Conservation (phyloP, 73 alveolate genomes). For the Loxodes magnus region DNA sequence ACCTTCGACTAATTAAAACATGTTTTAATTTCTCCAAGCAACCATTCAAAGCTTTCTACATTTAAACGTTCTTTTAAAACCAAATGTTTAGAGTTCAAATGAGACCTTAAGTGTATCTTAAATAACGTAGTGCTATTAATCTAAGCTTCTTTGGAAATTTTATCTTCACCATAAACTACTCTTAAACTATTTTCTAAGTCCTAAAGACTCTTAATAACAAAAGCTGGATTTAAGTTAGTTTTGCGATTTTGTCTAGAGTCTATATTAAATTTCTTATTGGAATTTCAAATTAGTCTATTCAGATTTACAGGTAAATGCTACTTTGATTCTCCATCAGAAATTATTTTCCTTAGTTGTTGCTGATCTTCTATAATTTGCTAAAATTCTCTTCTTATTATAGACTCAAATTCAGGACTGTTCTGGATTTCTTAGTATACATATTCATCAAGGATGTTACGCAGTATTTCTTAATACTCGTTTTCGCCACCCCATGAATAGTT, state of each 20-base stretch:
- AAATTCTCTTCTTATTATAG: no score
- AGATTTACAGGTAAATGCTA: constrained; percentile 89
- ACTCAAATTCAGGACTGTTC: no score
- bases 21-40: constrained; percentile 82
- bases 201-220: constrained; percentile 32
- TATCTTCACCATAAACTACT: not conserved
- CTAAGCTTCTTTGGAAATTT: constrained; percentile 48
- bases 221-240: constrained; percentile 65
- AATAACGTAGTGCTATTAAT: constrained; percentile 66
- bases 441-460: no score
- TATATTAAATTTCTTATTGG: constrained; percentile 67
- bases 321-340: constrained; percentile 59
- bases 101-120: constrained; percentile 67
- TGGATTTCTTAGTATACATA: no score
- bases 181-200: not conserved
- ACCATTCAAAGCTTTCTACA: constrained; percentile 76
- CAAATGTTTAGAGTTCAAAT: constrained; percentile 27
- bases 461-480: no score
- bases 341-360: constrained; percentile 41
- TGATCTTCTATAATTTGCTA: not conserved
- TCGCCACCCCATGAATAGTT: no score
- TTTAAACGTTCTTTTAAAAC: constrained; percentile 70
- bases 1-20: constrained; percentile 60
- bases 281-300: constrained; percentile 62
- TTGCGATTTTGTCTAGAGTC: constrained; percentile 21